Conservation (phyloP, 2,329 filamentous ascomycete genomes). For the Hymenoscyphus fructigenus region DNA sequence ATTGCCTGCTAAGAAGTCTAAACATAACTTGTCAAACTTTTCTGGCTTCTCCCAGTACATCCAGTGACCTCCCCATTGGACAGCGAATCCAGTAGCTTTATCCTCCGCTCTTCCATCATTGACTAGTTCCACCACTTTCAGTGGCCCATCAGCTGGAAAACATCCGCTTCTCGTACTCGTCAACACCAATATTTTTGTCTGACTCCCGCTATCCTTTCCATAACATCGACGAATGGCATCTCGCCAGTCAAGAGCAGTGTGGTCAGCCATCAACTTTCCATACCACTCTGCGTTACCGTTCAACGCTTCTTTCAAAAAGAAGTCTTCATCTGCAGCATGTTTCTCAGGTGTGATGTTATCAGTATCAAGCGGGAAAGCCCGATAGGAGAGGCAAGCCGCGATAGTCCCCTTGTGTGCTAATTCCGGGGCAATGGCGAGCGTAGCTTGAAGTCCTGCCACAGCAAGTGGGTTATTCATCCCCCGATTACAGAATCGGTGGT, state of each 20-base stretch:
- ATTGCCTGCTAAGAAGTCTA: slow-evolving; percentile 25
- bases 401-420: slow-evolving; percentile 34
- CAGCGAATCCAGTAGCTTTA: slow-evolving; percentile 29
- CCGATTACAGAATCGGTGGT: slow-evolving; percentile 31
- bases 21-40: slow-evolving; percentile 29
- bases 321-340: slow-evolving; percentile 27
- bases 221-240: slow-evolving; percentile 30
- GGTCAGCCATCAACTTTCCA: slow-evolving; percentile 37
- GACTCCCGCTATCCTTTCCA: slow-evolving; percentile 20
- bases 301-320: slow-evolving; percentile 34
- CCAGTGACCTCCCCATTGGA: slow-evolving; percentile 38
- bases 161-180: slow-evolving; percentile 36
- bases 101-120: slow-evolving; percentile 20
- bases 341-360: slow-evolving; percentile 16
- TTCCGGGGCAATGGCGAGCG: slow-evolving; percentile 26
- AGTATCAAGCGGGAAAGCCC: slow-evolving; percentile 22
- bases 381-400: slow-evolving; percentile 33
- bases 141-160: slow-evolving; percentile 34
- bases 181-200: slow-evolving; percentile 32
- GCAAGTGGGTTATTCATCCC: slow-evolving; percentile 33
- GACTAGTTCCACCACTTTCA: slow-evolving; percentile 33
- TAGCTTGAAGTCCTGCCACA: slow-evolving; percentile 30
- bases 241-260: slow-evolving; percentile 36
- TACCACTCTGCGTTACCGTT: slow-evolving; percentile 33
- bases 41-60: slow-evolving; percentile 36